A percentile compares a stretch with the other conserved stretches of the same genome.
These are phyloP conservation scores for Leccinum obscurum DNA, from an alignment of 768 basidiomycete species.

Conservation along the genomic window DNA sequence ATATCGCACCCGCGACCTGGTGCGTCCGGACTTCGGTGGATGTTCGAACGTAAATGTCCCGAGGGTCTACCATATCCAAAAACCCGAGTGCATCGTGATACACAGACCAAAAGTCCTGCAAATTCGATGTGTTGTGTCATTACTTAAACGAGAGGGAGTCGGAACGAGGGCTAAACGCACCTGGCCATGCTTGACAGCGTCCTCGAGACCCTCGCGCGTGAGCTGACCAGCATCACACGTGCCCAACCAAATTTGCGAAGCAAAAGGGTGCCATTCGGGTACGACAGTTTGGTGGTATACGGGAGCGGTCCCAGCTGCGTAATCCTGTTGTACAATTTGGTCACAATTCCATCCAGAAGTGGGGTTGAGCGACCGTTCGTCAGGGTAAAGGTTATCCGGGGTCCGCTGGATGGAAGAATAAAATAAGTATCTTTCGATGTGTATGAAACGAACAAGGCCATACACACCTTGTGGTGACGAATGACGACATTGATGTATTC, in stretches of 20 bases:
- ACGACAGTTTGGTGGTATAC: slow-evolving; percentile 42
- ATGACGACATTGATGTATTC: slow-evolving; percentile 45
- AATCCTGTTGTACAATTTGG: slow-evolving; percentile 39
- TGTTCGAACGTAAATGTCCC: slow-evolving; percentile 44
- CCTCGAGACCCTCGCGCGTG: slow-evolving; percentile 43
- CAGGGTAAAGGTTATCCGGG: slow-evolving; percentile 49
- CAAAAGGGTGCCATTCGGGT: slow-evolving; percentile 46
- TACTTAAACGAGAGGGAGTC: not conserved
- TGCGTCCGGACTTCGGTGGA: slow-evolving; percentile 48
- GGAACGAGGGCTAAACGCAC: slow-evolving; percentile 5
- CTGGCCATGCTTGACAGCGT: slow-evolving; percentile 44
- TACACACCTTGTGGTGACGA: slow-evolving; percentile 51
- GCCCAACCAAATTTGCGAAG: slow-evolving; percentile 45
- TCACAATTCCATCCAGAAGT: slow-evolving; percentile 42
- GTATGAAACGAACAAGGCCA: not conserved
- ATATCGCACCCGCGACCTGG: slow-evolving; percentile 46
- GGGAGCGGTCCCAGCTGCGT: slow-evolving; percentile 36
- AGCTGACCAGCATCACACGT: slow-evolving; percentile 50
- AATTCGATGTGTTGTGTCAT: not conserved
- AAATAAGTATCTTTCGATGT: not conserved
- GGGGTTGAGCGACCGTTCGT: slow-evolving; percentile 42
- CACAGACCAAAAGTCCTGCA: slow-evolving; percentile 49
- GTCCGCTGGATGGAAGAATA: slow-evolving; percentile 36
- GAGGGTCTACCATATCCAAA: slow-evolving; percentile 33
- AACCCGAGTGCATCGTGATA: slow-evolving; percentile 41